These are phyloP conservation scores for Coprinopsis cinerea DNA, from an alignment of 768 basidiomycete species.

Conservation along the genomic window DNA sequence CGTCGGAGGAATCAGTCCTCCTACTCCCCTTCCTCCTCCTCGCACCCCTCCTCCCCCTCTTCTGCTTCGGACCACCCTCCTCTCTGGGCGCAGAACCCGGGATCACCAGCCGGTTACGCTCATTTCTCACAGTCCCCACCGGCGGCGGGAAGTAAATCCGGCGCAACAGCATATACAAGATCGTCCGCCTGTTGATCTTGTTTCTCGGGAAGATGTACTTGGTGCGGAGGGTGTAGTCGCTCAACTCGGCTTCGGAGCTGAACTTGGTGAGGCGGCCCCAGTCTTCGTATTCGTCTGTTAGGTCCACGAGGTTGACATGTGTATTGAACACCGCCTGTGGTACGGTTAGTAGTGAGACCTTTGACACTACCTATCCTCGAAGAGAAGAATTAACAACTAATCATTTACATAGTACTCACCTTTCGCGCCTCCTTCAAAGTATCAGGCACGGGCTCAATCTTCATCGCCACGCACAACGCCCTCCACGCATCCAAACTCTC, in stretches of 20 bases:
- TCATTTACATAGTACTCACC: background rate
- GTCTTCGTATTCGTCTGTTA: conserved; percentile 1
- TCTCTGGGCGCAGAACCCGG: no score
- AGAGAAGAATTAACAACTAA: background rate
- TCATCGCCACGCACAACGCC: conserved; percentile 7
- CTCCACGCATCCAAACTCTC: conserved; percentile 12
- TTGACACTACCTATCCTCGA: background rate
- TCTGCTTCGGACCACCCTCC: no score
- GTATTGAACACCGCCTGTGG: background rate
- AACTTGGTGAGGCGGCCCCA: background rate
- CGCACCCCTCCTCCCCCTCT: no score
- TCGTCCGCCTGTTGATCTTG: no score
- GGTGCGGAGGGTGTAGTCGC: conserved; percentile 6
- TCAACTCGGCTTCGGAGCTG: conserved; percentile 2
- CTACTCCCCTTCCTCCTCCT: no score
- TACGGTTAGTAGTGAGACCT: background rate
- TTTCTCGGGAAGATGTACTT: conserved; percentile 7
- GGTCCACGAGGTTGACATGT: conserved; percentile 13
- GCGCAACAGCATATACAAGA: no score
- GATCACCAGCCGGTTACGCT: no score
- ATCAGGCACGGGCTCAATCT: conserved; percentile 5
- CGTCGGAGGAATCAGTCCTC: no score
- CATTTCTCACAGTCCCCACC: no score
- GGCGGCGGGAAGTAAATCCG: no score
- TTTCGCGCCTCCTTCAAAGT: background rate